Evolutionary conservation across 495 filamentous ascomycete species (phyloP), one percentile per base, ranked within the genome.

Genomic region (Neurospora terricola): DNA sequence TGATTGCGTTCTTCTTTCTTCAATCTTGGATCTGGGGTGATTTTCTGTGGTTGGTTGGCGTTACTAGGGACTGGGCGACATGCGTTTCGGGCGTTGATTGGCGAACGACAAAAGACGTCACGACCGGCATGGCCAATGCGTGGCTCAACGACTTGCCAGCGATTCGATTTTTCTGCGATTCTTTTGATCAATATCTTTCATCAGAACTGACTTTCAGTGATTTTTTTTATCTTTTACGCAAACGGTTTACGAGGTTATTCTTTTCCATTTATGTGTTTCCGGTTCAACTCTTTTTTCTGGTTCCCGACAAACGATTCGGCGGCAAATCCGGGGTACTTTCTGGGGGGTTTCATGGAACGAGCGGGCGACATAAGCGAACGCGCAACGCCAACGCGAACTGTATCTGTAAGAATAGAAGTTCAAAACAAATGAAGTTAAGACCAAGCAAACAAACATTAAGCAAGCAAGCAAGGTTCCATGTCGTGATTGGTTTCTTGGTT

Each of bases 161-260:
- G 54, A 66, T 66, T 66, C 54, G 27, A 66, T 66, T 66, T 34
- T 36, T 66, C 27, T 66, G 27, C 54, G 27, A 62, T 34, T 66
- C 12, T 69, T 74, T 27, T 48, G 71, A 74, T 71, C 69, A 40
- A 34, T 5, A 59, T 66, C 14, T 66, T 9, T 62, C 5, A 34
- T 66, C 54, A 16, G 54, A 66, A 66, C 54, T 66, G 54, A 66
- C 54, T 30, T 9, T 16, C 12, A 9, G 12, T 34, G 38, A 48
- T 70, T 73, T 42, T 40, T 16, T 70, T 73, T 70, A 74, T 76
- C 74, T 75, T 80, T 80, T 5, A 66, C 12, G 74, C 72, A 62
- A 59, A 21, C 34, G 72, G 43, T 48, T 76, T 66, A 34, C 54
- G 54, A 36, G 27, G 23, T 66, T 34, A 4, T 18, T 18, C 1